Evolutionary conservation across 495 filamentous ascomycete genomes (phyloP), one percentile per base, ranked within the genome.

Genomic region (Hypoxylon lenormandii): DNA sequence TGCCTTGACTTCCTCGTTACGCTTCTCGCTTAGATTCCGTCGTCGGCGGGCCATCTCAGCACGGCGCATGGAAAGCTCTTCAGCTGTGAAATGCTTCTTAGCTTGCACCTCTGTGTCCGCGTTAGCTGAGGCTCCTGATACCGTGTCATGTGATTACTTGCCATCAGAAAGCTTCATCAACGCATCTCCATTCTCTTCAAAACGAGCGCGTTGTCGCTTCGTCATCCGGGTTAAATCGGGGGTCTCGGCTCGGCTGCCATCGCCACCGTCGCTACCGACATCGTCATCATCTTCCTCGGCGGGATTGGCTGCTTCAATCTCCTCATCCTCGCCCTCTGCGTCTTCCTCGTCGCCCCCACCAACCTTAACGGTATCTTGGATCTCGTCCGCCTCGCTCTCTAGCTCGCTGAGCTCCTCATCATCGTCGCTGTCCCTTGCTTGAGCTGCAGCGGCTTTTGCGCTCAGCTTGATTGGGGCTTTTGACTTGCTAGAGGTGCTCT

Each of bases 1-100:
- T 81, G 93, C 94, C 88, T 98, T 98, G 81, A 98, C 96, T 81
- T 98, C 96, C 74, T 98, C 96, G 60, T 97, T 95, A 22, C 95
- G 91, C 83, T 97, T 97, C 76, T 98, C 95, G 67, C 91, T 95
- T n/a, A 98, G 85, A 69, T 98, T 97, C 77, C 97, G 96, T 51
- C 95, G 83, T 30, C 95, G 89, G 15, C 95, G 85, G 22, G 95
- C 95, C 95, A 98, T 98, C 77, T 98, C 95, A 5, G 92, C 91
- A 42, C 95, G 87, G 15, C 96, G 89, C 91, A 98, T 97, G 33
- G 92, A 92, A 59, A 96, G 88, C 73, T 98, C 96, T 74, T 98
- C 95, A 0, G 92, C 94, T 0, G 94, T 97, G 40, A 98, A 82
- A 72, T 90, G 87, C 74, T 96, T 96, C 80, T 97, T 97, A 56